phyloP scores from a whole-genome alignment of 768 basidiomycete genomes.

The Ephemerocybe angulata region DNA sequence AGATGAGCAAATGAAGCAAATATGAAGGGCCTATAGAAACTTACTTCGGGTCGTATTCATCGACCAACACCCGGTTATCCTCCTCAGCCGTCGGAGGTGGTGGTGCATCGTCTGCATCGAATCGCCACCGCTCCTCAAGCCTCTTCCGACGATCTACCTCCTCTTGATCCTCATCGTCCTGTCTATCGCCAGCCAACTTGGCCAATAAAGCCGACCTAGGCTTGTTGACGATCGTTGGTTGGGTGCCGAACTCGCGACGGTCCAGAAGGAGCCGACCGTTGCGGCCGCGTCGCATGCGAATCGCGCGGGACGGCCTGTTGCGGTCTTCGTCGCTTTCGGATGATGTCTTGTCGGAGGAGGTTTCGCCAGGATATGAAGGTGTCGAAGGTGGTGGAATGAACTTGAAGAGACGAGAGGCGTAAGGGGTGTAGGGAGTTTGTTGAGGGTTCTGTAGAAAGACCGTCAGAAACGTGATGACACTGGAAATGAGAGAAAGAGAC shows the following conservation, averaged over 20 bases:
- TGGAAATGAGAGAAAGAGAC: background rate
- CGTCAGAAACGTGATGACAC: background rate
- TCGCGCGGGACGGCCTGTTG: conserved; percentile 32
- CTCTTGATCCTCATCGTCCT: conserved; percentile 31
- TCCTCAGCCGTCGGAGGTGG: conserved; percentile 61
- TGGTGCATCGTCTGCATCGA: conserved; percentile 62
- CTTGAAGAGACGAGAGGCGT: conserved; percentile 65
- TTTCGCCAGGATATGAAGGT: conserved; percentile 24
- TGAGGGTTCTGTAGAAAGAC: conserved; percentile 59
- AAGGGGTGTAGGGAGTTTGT: conserved; percentile 57
- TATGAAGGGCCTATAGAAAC: conserved; percentile 13
- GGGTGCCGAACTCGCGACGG: conserved; percentile 44
- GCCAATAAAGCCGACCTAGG: conserved; percentile 27
- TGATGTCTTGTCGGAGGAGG: conserved; percentile 22
- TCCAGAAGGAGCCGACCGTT: conserved; percentile 78
- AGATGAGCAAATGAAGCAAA: conserved; percentile 12
- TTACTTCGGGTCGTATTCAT: conserved; percentile 63
- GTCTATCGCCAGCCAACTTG: conserved; percentile 22
- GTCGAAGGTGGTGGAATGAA: conserved; percentile 43
- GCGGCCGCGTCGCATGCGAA: conserved; percentile 78
- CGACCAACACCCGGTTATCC: conserved; percentile 62
- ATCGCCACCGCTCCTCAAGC: conserved; percentile 62
- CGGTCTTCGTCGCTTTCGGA: conserved; percentile 26
- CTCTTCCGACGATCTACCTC: conserved; percentile 35
- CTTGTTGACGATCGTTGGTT: conserved; percentile 19